phyloP scores from a whole-genome alignment of 768 basidiomycete genomes.

The Pulveroboletus frians region DNA sequence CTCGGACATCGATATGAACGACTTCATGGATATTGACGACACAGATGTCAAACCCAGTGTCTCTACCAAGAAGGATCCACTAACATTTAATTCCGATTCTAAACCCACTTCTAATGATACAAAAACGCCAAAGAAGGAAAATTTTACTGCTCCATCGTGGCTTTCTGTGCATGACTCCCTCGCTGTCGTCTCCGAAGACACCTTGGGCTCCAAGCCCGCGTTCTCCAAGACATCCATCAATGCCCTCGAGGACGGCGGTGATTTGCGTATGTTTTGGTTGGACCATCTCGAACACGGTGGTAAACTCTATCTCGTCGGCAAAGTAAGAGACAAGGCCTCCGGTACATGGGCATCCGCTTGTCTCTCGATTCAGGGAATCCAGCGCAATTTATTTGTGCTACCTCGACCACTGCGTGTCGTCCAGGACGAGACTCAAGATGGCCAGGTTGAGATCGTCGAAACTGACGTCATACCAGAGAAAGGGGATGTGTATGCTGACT shows the following conservation, averaged over 20 bases:
- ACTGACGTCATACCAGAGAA: slow-evolving; percentile 70
- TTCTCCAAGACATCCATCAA: slow-evolving; percentile 38
- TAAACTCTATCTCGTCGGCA: slow-evolving; percentile 83
- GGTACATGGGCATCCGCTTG: slow-evolving; percentile 76
- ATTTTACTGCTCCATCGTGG: slow-evolving; percentile 55
- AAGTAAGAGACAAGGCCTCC: slow-evolving; percentile 74
- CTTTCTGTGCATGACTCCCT: slow-evolving; percentile 72
- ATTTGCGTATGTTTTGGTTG: slow-evolving; percentile 90
- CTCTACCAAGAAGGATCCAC: slow-evolving; percentile 19
- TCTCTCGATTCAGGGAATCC: slow-evolving; percentile 75
- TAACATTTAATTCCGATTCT: slow-evolving; percentile 3
- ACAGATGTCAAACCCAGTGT: slow-evolving; percentile 41
- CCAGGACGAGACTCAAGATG: slow-evolving; percentile 28
- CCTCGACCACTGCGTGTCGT: slow-evolving; percentile 64
- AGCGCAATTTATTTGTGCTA: slow-evolving; percentile 88
- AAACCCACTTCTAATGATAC: slow-evolving; percentile 8
- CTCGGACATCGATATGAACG: slow-evolving; percentile 55
- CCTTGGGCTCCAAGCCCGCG: slow-evolving; percentile 43
- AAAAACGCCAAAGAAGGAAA: slow-evolving; percentile 39
- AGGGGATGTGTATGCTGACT: slow-evolving; percentile 75
- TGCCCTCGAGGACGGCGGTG: slow-evolving; percentile 79
- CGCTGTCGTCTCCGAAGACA: slow-evolving; percentile 54
- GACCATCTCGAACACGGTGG: slow-evolving; percentile 89
- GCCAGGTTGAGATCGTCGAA: slow-evolving; percentile 41
- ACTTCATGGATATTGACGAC: slow-evolving; percentile 56